phyloP scores from a whole-genome alignment of 768 basidiomycete species.

The Phanerochaete carnosa region DNA sequence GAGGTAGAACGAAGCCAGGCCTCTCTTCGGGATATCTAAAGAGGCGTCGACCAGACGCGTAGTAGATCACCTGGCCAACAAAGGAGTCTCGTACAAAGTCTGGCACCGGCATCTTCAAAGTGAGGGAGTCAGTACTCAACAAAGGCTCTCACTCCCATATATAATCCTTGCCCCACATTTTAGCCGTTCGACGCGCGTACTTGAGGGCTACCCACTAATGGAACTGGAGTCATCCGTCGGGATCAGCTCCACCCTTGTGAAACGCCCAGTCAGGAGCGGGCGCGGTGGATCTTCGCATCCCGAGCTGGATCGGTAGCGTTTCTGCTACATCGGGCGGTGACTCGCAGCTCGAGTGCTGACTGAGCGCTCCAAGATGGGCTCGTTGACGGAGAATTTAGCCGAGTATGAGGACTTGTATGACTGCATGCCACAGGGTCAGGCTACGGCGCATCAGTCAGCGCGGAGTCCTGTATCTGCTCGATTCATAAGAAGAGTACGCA shows the following conservation, averaged over 20 bases:
- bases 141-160: not conserved
- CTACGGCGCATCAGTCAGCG: too few relatives aligned
- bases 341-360: not conserved
- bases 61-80: constrained; percentile 8
- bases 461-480: too few relatives aligned
- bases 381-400: not conserved
- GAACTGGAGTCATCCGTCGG: not conserved
- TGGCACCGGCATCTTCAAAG: not conserved
- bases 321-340: not conserved
- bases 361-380: not conserved
- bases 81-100: constrained; percentile 7
- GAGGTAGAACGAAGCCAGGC: not conserved
- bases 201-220: not conserved
- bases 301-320: not conserved
- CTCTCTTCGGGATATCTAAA: constrained; percentile 7
- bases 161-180: not conserved
- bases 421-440: too few relatives aligned
- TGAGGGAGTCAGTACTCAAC: not conserved
- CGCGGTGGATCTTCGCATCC: not conserved
- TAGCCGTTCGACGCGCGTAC: not conserved
- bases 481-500: too few relatives aligned
- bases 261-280: not conserved
- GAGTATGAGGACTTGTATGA: not conserved
- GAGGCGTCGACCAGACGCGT: constrained; percentile 4
- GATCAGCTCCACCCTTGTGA: not conserved